Percentiles rank a stretch among this genome's conserved stretches.
Evolutionary conservation across 73 alveolate genomes (phyloP).

Genomic region (Paramecium sexaurelia): DNA sequence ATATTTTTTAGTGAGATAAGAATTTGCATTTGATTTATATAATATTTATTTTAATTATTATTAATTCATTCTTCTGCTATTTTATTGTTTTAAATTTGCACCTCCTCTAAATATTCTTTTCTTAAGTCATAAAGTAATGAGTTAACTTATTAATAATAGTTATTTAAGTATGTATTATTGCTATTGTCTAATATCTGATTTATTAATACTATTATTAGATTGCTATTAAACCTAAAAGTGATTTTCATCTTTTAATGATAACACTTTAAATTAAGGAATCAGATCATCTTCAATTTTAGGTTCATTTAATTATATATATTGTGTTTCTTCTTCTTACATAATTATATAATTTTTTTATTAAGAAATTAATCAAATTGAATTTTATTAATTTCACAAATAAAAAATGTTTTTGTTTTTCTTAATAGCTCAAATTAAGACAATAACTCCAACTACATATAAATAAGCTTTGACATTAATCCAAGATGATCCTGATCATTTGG

Average conservation of each 20-base stretch:
- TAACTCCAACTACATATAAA: not conserved
- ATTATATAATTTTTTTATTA: not conserved
- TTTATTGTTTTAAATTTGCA: not conserved
- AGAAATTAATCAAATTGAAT: not conserved
- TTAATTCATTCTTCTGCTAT: not conserved
- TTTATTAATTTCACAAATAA: not conserved
- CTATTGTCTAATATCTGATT: not conserved
- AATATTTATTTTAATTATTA: not conserved
- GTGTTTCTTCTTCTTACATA: not conserved
- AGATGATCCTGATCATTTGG: slow-evolving; percentile 5
- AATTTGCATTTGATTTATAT: not conserved
- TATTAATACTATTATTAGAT: not conserved
- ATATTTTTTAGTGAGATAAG: too few relatives aligned
- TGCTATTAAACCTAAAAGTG: not conserved
- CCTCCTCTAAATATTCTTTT: not conserved
- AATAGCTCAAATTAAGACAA: not conserved
- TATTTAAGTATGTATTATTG: not conserved
- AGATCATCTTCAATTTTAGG: not conserved
- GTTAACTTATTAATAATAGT: not conserved
- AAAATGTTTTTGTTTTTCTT: not conserved
- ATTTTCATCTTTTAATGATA: not conserved
- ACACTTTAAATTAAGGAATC: not conserved
- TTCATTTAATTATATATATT: not conserved
- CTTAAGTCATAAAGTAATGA: not conserved
- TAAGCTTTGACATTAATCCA: not conserved